Conservation (phyloP, 78 protist species). For the Goniomonas avonlea region DNA sequence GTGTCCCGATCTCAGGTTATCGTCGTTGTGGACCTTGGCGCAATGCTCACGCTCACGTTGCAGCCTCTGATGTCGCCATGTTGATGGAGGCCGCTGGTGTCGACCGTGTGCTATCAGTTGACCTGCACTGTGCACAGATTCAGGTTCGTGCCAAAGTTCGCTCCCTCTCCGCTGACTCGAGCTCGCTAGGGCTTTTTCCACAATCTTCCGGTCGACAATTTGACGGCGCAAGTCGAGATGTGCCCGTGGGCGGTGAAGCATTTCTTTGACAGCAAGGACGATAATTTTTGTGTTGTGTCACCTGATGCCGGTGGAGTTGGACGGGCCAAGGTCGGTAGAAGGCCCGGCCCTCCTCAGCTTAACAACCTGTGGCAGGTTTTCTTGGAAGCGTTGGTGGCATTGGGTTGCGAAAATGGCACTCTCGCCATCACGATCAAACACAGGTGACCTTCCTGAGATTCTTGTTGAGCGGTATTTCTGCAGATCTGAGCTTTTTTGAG, state of each 20-base stretch:
- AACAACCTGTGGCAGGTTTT: too few species aligned
- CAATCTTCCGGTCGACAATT: slow-evolving; percentile 26
- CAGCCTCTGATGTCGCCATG: slow-evolving; percentile 56
- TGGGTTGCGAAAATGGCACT: neutral
- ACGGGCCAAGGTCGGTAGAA: neutral
- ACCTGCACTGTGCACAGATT: slow-evolving; percentile 66
- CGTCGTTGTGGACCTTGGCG: too few species aligned
- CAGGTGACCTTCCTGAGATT: too few species aligned
- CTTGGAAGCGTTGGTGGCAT: neutral
- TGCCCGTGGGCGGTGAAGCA: slow-evolving; percentile 6
- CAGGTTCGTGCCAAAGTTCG: too few species aligned
- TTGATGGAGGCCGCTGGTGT: slow-evolving; percentile 55
- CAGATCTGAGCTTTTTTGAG: too few species aligned
- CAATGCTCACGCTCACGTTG: too few species aligned
- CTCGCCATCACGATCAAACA: slow-evolving; percentile 16
- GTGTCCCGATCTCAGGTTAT: slow-evolving; percentile 67
- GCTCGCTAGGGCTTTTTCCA: slow-evolving; percentile 7
- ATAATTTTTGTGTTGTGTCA: neutral
- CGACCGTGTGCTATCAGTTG: slow-evolving; percentile 55
- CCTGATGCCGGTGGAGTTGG: slow-evolving; percentile 19
- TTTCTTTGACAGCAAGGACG: neutral
- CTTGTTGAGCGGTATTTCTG: too few species aligned
- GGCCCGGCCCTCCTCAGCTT: too few species aligned
- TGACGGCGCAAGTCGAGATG: slow-evolving; percentile 25
- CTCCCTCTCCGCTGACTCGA: too few species aligned